These are phyloP conservation scores for Paramecium caudatum DNA, from an alignment of 73 alveolate species.

Conservation along the genomic window DNA sequence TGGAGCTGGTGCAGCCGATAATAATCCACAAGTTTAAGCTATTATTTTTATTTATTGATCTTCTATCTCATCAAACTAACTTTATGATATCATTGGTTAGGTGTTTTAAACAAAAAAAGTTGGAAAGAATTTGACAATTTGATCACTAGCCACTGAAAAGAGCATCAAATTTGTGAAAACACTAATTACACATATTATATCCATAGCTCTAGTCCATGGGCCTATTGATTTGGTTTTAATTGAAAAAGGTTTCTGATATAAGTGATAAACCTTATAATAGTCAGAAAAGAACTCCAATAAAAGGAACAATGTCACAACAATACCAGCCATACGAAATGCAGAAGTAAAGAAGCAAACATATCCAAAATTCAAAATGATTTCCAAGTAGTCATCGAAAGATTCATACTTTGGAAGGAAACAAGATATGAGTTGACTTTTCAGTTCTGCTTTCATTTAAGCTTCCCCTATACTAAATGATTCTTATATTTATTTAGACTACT, in stretches of 20 bases:
- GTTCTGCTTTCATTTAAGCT: neutral
- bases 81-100: neutral
- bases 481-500: neutral
- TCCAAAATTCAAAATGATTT: constrained; percentile 71
- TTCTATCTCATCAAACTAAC: neutral
- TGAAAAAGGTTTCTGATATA: constrained; percentile 69
- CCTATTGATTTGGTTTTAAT: constrained; percentile 65
- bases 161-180: constrained; percentile 68
- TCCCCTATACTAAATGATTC: neutral
- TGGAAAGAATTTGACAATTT: constrained; percentile 72
- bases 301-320: constrained; percentile 30
- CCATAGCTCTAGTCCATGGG: constrained; percentile 70
- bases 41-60: constrained; percentile 3
- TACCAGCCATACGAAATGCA: constrained; percentile 66
- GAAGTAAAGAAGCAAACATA: constrained; percentile 71
- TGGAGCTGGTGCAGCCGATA: constrained; percentile 68
- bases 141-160: constrained; percentile 70
- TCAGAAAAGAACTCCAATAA: constrained; percentile 74
- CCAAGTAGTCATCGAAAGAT: constrained; percentile 76
- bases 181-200: constrained; percentile 49
- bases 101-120: constrained; percentile 38
- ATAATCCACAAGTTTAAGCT: constrained; percentile 2
- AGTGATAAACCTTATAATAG: constrained; percentile 70
- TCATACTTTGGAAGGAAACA: constrained; percentile 69
- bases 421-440: constrained; percentile 45